A percentile compares a stretch with the other conserved stretches of the same genome.
These are phyloP conservation scores for Trypanosoma caninum DNA, from an alignment of 208 protist genomes.

Conservation along the genomic window DNA sequence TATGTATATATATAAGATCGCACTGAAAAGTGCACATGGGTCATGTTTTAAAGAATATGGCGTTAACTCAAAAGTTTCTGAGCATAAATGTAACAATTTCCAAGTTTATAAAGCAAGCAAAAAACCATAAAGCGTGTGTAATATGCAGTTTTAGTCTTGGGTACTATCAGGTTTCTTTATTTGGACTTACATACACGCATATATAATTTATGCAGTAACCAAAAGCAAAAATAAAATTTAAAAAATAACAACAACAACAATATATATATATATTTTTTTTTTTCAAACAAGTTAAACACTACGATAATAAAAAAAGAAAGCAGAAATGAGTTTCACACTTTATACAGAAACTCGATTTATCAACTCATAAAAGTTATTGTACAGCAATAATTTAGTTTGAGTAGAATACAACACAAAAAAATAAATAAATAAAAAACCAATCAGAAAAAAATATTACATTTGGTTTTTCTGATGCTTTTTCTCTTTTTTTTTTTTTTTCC, in stretches of 20 bases:
- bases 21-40: neutral
- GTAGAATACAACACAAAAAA: neutral
- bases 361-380: no score
- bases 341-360: no score
- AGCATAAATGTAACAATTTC: slow-evolving; percentile 1
- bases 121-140: slow-evolving; percentile 3
- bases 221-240: no score
- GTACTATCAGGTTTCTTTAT: no score
- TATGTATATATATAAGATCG: no score
- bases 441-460: neutral
- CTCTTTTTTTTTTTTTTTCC: neutral
- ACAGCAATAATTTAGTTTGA: no score
- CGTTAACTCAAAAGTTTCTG: neutral
- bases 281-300: neutral
- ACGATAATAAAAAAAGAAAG: neutral
- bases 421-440: slow-evolving; percentile 5
- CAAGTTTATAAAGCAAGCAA: neutral
- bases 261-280: no score
- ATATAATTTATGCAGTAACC: no score
- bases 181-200: no score
- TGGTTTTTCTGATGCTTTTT: neutral
- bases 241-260: no score
- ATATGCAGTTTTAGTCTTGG: neutral
- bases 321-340: neutral
- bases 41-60: neutral